Conservation (phyloP, 73 alveolate species). For the Paramecium tetraurelia region DNA sequence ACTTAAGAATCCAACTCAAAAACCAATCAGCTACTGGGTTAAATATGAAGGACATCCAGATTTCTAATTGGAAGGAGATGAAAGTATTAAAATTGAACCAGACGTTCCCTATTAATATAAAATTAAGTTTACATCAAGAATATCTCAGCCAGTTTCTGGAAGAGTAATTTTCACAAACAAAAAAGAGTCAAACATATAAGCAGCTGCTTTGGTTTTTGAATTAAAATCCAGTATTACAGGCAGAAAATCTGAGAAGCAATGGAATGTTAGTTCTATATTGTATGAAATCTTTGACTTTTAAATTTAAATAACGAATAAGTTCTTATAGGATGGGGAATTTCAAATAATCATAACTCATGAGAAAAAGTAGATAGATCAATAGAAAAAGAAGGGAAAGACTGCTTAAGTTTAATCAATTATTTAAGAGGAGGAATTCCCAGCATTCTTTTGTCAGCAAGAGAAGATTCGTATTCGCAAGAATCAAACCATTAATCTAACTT, state of each 20-base stretch:
- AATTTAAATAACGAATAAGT: constrained; percentile 57
- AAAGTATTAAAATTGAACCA: constrained; percentile 89
- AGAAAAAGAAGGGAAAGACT: constrained; percentile 63
- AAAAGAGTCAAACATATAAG: constrained; percentile 93
- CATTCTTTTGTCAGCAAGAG: constrained; percentile 77
- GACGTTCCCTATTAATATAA: constrained; percentile 84
- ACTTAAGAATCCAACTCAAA: constrained; percentile 87
- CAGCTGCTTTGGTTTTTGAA: constrained; percentile 98
- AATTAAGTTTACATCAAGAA: constrained; percentile 87
- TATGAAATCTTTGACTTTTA: constrained; percentile 60
- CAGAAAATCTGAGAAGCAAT: constrained; percentile 82
- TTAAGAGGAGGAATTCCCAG: constrained; percentile 47
- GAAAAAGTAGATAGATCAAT: constrained; percentile 45
- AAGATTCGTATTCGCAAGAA: constrained; percentile 69
- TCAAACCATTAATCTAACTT: constrained; percentile 79
- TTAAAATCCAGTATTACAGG: constrained; percentile 90
- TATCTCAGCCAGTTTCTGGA: constrained; percentile 90
- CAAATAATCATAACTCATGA: constrained; percentile 68
- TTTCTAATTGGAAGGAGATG: constrained; percentile 72
- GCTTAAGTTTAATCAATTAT: background rate
- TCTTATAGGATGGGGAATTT: constrained; percentile 66
- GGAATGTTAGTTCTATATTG: constrained; percentile 71
- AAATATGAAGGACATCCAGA: constrained; percentile 89
- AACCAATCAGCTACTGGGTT: constrained; percentile 94
- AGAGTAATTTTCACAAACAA: constrained; percentile 92